Evolutionary conservation across 23 red algal genomes (phyloP).

Genomic region (Gracilaria gracilis): DNA sequence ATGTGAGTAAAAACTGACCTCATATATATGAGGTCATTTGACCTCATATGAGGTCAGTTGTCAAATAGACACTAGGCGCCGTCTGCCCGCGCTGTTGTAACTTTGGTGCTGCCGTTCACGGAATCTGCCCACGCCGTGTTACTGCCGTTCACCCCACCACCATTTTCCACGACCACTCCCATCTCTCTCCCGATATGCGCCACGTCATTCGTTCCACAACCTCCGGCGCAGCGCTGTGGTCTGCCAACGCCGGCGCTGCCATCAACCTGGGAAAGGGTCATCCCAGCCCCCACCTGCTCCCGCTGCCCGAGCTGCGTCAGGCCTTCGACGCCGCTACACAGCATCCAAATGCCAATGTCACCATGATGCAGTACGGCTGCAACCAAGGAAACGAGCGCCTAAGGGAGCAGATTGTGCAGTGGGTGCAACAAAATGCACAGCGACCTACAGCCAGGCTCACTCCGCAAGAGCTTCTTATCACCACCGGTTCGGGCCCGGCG

Average conservation of each 20-base stretch:
- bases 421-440: neutral
- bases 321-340: slow-evolving; percentile 37
- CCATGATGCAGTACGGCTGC: slow-evolving; percentile 75
- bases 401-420: neutral
- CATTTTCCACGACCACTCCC: too few relatives aligned
- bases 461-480: slow-evolving; percentile 79
- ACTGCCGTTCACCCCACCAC: too few relatives aligned
- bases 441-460: neutral
- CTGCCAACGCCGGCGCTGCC: neutral
- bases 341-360: slow-evolving; percentile 30
- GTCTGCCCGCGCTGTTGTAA: too few relatives aligned
- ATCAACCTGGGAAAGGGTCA: slow-evolving; percentile 75
- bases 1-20: too few relatives aligned
- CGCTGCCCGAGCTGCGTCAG: slow-evolving; percentile 32
- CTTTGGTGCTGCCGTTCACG: too few relatives aligned
- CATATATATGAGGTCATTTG: too few relatives aligned
- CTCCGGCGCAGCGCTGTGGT: neutral
- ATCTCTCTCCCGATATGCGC: neutral
- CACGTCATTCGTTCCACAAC: neutral
- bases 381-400: slow-evolving; percentile 52
- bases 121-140: too few relatives aligned
- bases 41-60: too few relatives aligned
- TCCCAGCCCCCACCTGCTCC: slow-evolving; percentile 74
- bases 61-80: too few relatives aligned
- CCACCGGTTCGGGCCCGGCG: slow-evolving; percentile 75